Evolutionary conservation across 2,329 filamentous ascomycete genomes (phyloP), one percentile per base, ranked within the genome.

Genomic region (Tolypocladium capitatum): DNA sequence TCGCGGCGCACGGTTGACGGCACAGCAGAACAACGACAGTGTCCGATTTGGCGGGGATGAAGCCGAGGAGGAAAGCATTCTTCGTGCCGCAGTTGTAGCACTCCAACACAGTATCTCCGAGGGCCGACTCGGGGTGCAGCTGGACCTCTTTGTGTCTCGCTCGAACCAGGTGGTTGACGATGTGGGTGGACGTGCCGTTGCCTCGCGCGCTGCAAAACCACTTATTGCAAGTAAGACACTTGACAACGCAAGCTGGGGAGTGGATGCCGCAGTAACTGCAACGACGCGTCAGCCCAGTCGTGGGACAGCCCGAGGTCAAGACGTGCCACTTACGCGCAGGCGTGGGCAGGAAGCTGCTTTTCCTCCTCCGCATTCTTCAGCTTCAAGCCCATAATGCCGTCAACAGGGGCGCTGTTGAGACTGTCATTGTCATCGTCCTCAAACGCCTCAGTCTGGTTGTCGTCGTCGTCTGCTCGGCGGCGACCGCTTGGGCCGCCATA

Each of bases 51-150:
- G 92, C 92, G 10, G 92, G 94, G 57, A 98, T 98, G 64, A 98
- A 98, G 7, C 92, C 92, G 28, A 98, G 82, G 33, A 97, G 75
- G 58, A 98, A 98, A 44, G 96, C 91, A 64, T 98, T 98, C 71
- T 96, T 97, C n/a, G 88, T 96, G 43, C 91, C 92, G 66, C 92
- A 98, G 69, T 96, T 97, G 72, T 98, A 98, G 70, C 92, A 98
- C 71, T 98, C 92, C 52, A 98, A 78, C 34, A 94, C 87, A 1
- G 92, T 98, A 63, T 98, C 94, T 53, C 92, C 92, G 11, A 98
- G 81, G 8, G 89, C 83, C 18, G 92, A 97, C 56, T 84, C 82
- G 8, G 92, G 91, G 64, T 98, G 92, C 48, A 98, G 80, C 66
- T 96, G 91, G 46, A 98, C 92, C 70, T 98, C 94, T 74, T 97